Evolutionary conservation across 768 basidiomycete genomes (phyloP).

Genomic region (Hypholoma fasciculare): DNA sequence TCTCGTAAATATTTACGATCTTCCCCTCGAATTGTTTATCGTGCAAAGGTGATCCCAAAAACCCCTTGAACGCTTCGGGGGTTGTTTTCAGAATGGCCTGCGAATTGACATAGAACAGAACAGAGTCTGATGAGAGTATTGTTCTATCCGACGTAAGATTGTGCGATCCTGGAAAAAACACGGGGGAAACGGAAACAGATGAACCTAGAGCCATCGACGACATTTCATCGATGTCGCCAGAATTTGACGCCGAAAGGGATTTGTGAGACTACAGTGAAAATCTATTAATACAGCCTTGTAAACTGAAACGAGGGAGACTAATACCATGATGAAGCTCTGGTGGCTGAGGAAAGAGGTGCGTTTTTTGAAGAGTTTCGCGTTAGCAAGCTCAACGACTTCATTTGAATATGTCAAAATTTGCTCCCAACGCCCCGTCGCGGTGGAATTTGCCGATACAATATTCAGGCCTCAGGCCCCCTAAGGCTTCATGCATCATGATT

Average conservation of each 20-base stretch:
- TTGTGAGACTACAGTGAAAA: background rate
- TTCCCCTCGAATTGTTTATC: conserved; percentile 8
- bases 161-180: conserved; percentile 27
- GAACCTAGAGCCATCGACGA: background rate
- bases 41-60: conserved; percentile 14
- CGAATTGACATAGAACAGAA: conserved; percentile 28
- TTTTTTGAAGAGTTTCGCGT: too few relatives aligned
- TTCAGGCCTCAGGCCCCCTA: too few relatives aligned
- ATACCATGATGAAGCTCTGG: too few relatives aligned
- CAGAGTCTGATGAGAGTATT: conserved; percentile 25
- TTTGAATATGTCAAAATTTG: too few relatives aligned
- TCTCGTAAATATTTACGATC: conserved; percentile 21
- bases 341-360: too few relatives aligned
- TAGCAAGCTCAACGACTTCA: too few relatives aligned
- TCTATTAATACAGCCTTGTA: too few relatives aligned
- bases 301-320: too few relatives aligned
- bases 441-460: too few relatives aligned
- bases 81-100: conserved; percentile 12
- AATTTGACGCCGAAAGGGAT: background rate
- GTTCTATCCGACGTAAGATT: conserved; percentile 20
- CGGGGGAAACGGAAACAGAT: conserved; percentile 22
- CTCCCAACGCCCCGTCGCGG: too few relatives aligned
- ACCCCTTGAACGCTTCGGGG: conserved; percentile 14
- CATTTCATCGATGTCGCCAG: background rate
- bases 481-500: too few relatives aligned